These are phyloP conservation scores for Scheffersomyces cryptocercus DNA, from an alignment of 1,139 yeast genomes.

Conservation along the genomic window DNA sequence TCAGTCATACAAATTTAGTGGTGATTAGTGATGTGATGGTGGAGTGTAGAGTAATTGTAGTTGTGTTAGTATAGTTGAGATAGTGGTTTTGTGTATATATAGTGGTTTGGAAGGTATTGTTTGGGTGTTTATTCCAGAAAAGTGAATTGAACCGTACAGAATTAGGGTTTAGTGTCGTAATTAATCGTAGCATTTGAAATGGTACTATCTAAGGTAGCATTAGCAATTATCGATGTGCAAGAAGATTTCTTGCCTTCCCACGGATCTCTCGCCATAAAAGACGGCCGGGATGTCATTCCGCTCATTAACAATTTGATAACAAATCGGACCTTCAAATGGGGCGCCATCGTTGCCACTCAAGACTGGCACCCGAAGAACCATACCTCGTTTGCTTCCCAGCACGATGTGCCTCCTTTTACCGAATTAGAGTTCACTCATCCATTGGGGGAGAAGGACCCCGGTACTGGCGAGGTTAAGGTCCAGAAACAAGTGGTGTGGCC, in stretches of 20 bases:
- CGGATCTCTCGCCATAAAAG: slow-evolving; percentile 73
- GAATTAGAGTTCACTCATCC: slow-evolving; percentile 56
- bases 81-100: no score
- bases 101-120: no score
- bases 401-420: slow-evolving; percentile 55
- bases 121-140: no score
- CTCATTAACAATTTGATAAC: slow-evolving; percentile 47
- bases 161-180: no score
- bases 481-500: slow-evolving; percentile 74
- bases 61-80: no score
- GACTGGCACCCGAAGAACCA: slow-evolving; percentile 90
- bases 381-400: slow-evolving; percentile 77
- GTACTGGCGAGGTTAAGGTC: slow-evolving; percentile 17
- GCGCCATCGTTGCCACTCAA: slow-evolving; percentile 66
- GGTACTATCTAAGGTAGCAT: slow-evolving; percentile 40
- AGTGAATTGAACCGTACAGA: no score
- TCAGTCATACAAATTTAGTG: no score
- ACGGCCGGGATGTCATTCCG: slow-evolving; percentile 63
- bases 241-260: slow-evolving; percentile 79
- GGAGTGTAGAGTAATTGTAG: no score
- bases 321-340: slow-evolving; percentile 49
- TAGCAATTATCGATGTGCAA: slow-evolving; percentile 78
- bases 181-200: background rate
- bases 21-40: no score
- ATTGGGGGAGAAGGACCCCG: slow-evolving; percentile 26